Evolutionary conservation across 352 stramenopile genomes (phyloP).

Genomic region (Phytophthora agathidicida): DNA sequence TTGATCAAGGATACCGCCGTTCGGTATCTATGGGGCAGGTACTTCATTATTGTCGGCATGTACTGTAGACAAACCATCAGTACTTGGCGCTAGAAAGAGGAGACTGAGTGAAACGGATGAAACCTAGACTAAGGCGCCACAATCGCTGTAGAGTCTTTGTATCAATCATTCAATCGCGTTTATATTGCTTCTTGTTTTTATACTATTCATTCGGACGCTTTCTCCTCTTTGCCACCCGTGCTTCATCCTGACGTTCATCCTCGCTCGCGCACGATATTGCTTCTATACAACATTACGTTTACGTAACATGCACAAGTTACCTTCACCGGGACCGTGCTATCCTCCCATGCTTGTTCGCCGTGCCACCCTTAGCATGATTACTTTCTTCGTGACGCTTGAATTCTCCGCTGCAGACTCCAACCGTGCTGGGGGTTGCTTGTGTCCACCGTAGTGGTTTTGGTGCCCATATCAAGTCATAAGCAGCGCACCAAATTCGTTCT

Average conservation of each 20-base stretch:
- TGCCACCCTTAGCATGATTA: too few relatives aligned
- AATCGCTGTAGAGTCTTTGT: too few relatives aligned
- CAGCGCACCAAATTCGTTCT: slow-evolving; percentile 12
- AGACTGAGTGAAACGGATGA: too few relatives aligned
- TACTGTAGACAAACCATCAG: too few relatives aligned
- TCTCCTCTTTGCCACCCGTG: slow-evolving; percentile 1
- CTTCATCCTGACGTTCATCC: slow-evolving; percentile 14
- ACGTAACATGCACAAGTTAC: slow-evolving; percentile 17
- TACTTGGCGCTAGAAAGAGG: too few relatives aligned
- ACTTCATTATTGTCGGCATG: too few relatives aligned
- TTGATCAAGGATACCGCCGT: too few relatives aligned
- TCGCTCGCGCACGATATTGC: slow-evolving; percentile 16
- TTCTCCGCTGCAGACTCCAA: too few relatives aligned
- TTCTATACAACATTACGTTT: slow-evolving; percentile 37
- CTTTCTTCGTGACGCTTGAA: too few relatives aligned
- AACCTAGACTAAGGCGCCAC: too few relatives aligned
- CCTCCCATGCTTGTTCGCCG: not conserved
- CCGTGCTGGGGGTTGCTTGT: too few relatives aligned
- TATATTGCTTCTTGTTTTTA: slow-evolving; percentile 34
- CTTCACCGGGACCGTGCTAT: slow-evolving; percentile 4
- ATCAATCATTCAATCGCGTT: slow-evolving; percentile 35
- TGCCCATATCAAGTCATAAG: slow-evolving; percentile 16
- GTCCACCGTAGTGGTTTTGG: slow-evolving; percentile 14
- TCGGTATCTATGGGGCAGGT: too few relatives aligned
- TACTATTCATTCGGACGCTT: slow-evolving; percentile 40